Base-by-base conservation (phyloP, 2,329 filamentous ascomycete genomes). In the Aaosphaeria arxii region DNA sequence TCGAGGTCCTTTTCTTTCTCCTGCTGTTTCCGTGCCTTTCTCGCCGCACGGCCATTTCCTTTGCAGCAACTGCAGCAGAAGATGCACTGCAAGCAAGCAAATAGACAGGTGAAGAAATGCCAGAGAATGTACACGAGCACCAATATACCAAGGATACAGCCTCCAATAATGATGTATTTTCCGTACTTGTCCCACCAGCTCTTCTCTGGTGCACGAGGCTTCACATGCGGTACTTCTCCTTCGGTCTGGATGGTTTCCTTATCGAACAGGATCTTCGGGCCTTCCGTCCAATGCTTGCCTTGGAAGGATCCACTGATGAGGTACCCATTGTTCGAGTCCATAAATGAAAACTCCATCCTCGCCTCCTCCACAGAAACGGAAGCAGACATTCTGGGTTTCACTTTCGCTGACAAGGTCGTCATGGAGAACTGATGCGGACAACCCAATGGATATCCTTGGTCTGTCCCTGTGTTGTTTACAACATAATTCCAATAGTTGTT, bases 401-500 rank as follows among this genome's bases (percentile, higher is more conserved):
- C 33, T 9, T 36, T 36, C 9, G 33, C 33, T 3, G n/a, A n/a
- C 7, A 36, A 9, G 9, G 33, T 36, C 9, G 9, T 9, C 33
- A 36, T 9, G 9, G 33, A 36, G 33, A 36, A 36, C 9, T 9
- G 7, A 36, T n/a, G 33, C 9, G 33, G 33, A n/a, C 33, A 36
- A n/a, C 9, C 9, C 7, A 9, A 9, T 36, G 33, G 33, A 30
- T 48, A 51, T 5, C 9, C 28, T 5, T 29, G 28, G 29, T 51
- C 48, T 2, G 46, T 3, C 28, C 46, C 49, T n/a, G 49, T 46
- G 4, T 45, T 48, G 35, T 51, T 51, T 7, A 48, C 49, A 6
- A 51, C 31, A 42, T 48, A 51, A 35, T 51, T 51, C 39, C 39
- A 51, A 29, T 46, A 51, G 31, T 51, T 51, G 32, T 45, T 45